Conservation (phyloP, 2,329 filamentous ascomycete genomes). For the Simplicillium aogashimaense region DNA sequence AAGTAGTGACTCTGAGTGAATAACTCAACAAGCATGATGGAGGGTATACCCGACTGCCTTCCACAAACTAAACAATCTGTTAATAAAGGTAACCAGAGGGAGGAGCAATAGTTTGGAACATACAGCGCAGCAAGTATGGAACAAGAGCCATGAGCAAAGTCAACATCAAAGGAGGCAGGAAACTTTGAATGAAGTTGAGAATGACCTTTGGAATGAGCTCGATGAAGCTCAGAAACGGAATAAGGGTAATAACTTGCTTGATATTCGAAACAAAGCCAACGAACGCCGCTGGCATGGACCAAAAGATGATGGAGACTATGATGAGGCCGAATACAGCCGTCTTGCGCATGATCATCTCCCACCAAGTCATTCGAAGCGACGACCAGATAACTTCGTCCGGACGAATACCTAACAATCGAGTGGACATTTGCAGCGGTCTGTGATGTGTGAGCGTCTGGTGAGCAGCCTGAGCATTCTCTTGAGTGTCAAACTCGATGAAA, state of each 20-base stretch:
- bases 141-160: slow-evolving; percentile 80
- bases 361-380: slow-evolving; percentile 76
- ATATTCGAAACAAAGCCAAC: slow-evolving; percentile 86
- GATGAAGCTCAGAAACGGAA: slow-evolving; percentile 28
- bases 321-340: slow-evolving; percentile 64
- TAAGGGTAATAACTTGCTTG: slow-evolving; percentile 51
- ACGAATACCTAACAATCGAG: slow-evolving; percentile 72
- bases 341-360: slow-evolving; percentile 68
- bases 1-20: slow-evolving; percentile 92
- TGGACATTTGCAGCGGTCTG: slow-evolving; percentile 76
- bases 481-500: slow-evolving; percentile 81
- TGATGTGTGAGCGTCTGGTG: slow-evolving; percentile 84
- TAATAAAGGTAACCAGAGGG: not conserved
- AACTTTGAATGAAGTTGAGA: slow-evolving; percentile 52
- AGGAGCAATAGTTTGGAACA: slow-evolving; percentile 17
- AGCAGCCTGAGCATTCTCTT: slow-evolving; percentile 76
- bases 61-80: slow-evolving; percentile 1
- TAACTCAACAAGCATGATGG: slow-evolving; percentile 58
- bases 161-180: slow-evolving; percentile 71
- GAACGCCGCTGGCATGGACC: slow-evolving; percentile 63
- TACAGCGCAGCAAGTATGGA: slow-evolving; percentile 69
- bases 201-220: slow-evolving; percentile 20
- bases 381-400: slow-evolving; percentile 83
- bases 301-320: slow-evolving; percentile 74
- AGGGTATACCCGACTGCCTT: slow-evolving; percentile 5